A percentile compares a stretch with the other conserved stretches of the same genome.
phyloP scores from a whole-genome alignment of 1,284 basidiomycete genomes.

The Melampsora americana region DNA sequence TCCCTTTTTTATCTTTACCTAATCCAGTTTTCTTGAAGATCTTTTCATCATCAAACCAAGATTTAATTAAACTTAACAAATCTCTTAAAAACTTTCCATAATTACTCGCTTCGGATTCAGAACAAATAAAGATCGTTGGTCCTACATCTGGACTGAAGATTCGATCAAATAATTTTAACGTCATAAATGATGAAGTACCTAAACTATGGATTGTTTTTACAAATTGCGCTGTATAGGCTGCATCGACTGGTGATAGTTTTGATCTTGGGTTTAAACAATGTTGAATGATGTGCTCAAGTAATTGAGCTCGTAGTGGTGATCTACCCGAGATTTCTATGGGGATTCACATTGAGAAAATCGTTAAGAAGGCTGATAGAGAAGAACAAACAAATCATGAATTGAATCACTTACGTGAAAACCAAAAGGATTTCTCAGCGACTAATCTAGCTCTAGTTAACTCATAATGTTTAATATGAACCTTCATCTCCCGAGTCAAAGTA shows the following conservation, averaged over 20 bases:
- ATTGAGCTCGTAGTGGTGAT: constrained; percentile 54
- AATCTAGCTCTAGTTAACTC: constrained; percentile 72
- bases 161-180: constrained; percentile 79
- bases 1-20: constrained; percentile 35
- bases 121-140: constrained; percentile 82
- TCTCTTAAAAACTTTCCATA: constrained; percentile 61
- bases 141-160: constrained; percentile 78
- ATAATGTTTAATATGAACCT: constrained; percentile 66
- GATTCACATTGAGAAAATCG: background rate
- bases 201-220: constrained; percentile 80
- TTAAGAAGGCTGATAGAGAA: background rate
- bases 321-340: background rate
- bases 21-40: constrained; percentile 24
- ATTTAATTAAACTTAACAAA: constrained; percentile 37
- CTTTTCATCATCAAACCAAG: constrained; percentile 43
- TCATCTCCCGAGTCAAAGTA: constrained; percentile 70
- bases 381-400: constrained; percentile 56
- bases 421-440: constrained; percentile 74
- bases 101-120: constrained; percentile 92
- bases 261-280: constrained; percentile 90
- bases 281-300: constrained; percentile 70
- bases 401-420: constrained; percentile 64
- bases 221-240: constrained; percentile 87
- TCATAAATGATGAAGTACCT: constrained; percentile 82
- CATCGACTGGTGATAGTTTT: constrained; percentile 89